These are phyloP conservation scores for Sextonia rubra DNA, from an alignment of 164 flowering plant genomes.

Conservation along the genomic window DNA sequence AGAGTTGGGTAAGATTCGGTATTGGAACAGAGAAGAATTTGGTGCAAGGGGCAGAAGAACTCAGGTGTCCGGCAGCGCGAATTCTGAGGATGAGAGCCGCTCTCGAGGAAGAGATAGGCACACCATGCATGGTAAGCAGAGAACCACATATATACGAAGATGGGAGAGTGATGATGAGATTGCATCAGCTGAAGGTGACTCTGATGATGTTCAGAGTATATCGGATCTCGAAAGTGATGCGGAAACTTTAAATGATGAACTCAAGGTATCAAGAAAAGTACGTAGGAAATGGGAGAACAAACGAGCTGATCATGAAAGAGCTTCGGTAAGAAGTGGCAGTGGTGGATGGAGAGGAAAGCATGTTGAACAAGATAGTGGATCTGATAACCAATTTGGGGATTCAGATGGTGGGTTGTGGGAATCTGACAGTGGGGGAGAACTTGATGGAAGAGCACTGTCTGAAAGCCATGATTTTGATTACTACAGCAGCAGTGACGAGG, in stretches of 20 bases:
- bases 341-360: conserved; percentile 3
- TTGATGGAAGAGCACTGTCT: conserved; percentile 1
- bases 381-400: conserved; percentile 35
- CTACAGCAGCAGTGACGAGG: conserved; percentile 15
- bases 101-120: too few species aligned
- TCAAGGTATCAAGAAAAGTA: conserved; percentile 3
- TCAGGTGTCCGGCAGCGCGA: too few species aligned
- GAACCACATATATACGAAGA: too few species aligned
- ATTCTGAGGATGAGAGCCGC: too few species aligned
- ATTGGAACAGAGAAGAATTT: too few species aligned
- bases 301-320: conserved; percentile 7
- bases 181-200: too few species aligned
- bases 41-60: too few species aligned
- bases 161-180: too few species aligned
- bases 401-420: conserved; percentile 41
- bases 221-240: conserved; percentile 29
- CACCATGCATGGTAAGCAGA: too few species aligned
- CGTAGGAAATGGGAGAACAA: conserved; percentile 16
- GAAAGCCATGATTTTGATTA: conserved; percentile 21
- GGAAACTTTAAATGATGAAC: conserved; percentile 21
- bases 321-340: conserved; percentile 23
- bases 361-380: conserved; percentile 24
- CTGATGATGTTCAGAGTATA: conserved; percentile 18
- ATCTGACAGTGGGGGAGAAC: conserved; percentile 36
- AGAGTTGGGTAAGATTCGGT: too few species aligned